Conservation (phyloP, 2,329 filamentous ascomycete genomes). For the Mollisia scopiformis region DNA sequence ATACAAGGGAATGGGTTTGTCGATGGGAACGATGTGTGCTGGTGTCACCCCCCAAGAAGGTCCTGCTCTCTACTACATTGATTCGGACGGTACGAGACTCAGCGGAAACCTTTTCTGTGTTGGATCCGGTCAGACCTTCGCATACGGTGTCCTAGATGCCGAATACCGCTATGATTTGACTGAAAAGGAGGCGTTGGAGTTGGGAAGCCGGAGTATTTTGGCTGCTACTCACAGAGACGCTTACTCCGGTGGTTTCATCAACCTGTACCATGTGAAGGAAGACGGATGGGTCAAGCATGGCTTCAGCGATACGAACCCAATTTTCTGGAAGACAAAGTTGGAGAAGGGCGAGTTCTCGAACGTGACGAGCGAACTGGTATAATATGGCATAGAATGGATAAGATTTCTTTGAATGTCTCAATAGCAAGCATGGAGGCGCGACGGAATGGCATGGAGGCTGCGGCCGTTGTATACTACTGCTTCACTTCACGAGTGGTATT, state of each 20-base stretch:
- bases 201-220: constrained; percentile 89
- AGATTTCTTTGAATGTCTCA: constrained; percentile 36
- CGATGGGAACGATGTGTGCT: constrained; percentile 99
- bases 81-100: constrained; percentile 92
- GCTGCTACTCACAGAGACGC: constrained; percentile 96
- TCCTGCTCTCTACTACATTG: constrained; percentile 98
- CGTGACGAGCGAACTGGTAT: constrained; percentile 38
- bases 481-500: constrained; percentile 33
- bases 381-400: constrained; percentile 17
- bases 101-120: constrained; percentile 97
- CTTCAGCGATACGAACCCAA: constrained; percentile 97
- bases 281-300: constrained; percentile 98
- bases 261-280: constrained; percentile 99
- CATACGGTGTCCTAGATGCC: constrained; percentile 95
- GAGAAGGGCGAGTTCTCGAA: constrained; percentile 92
- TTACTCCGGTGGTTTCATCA: constrained; percentile 98
- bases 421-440: constrained; percentile 33
- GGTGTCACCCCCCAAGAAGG: constrained; percentile 95
- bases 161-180: constrained; percentile 90
- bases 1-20: constrained; percentile 98
- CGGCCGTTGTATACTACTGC: constrained; percentile 35
- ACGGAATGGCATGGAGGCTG: constrained; percentile 19
- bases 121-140: constrained; percentile 96
- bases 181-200: constrained; percentile 85
- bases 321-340: constrained; percentile 99